These are phyloP conservation scores for Geotrichum klebahnii DNA, from an alignment of 1,139 yeast species.

Conservation along the genomic window DNA sequence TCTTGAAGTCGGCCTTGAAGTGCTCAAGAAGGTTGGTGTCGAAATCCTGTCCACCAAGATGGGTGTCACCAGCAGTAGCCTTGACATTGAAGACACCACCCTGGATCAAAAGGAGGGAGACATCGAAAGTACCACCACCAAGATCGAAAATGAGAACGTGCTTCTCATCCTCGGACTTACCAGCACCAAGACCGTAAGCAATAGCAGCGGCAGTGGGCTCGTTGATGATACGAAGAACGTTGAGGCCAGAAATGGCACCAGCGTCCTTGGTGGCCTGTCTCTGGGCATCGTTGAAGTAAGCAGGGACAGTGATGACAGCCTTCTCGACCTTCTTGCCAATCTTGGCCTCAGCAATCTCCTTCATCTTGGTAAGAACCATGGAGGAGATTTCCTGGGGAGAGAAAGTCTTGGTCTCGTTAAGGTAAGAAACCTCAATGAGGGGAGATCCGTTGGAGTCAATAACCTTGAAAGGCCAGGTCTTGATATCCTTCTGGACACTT, in stretches of 20 bases:
- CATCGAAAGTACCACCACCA: conserved; percentile 99
- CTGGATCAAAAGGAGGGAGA: conserved; percentile 83
- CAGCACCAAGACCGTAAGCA: conserved; percentile 97
- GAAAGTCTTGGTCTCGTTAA: conserved; percentile 88
- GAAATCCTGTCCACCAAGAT: conserved; percentile 50
- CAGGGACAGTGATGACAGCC: conserved; percentile 95
- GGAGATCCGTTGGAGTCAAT: conserved; percentile 84
- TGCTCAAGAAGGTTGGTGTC: conserved; percentile 76
- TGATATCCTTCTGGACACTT: conserved; percentile 90
- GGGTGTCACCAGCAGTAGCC: conserved; percentile 75
- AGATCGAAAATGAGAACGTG: conserved; percentile 88
- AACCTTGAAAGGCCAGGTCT: conserved; percentile 97
- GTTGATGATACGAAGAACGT: conserved; percentile 93
- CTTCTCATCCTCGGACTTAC: conserved; percentile 70
- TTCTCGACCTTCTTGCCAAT: conserved; percentile 89
- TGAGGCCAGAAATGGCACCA: conserved; percentile 94
- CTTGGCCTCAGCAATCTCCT: conserved; percentile 96
- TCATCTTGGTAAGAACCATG: conserved; percentile 95
- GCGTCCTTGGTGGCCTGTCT: conserved; percentile 99
- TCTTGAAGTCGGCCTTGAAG: conserved; percentile 78
- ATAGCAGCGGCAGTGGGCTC: conserved; percentile 98
- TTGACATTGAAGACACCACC: conserved; percentile 95
- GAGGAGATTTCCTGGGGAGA: conserved; percentile 97
- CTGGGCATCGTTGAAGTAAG: conserved; percentile 95
- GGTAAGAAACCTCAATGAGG: conserved; percentile 86